Evolutionary conservation across 2,329 filamentous ascomycete genomes (phyloP).

Genomic region (Fusarium azukiicola): DNA sequence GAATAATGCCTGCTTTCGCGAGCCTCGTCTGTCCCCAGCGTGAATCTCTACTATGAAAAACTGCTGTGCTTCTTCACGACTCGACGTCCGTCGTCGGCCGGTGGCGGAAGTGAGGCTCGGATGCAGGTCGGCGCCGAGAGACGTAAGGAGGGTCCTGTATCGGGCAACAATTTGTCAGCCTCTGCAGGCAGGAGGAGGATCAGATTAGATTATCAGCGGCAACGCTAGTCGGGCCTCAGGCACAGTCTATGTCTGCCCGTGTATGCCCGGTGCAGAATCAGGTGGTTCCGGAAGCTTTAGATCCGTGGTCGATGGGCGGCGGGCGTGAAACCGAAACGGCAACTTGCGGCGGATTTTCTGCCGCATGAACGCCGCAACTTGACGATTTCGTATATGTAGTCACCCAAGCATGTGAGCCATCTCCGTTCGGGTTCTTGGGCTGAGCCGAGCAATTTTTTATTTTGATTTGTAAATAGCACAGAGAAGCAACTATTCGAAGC

Average conservation of each 20-base stretch:
- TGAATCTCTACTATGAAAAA: constrained; percentile 6
- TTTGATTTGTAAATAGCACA: neutral
- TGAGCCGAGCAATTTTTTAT: constrained; percentile 19
- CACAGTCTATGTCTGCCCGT: constrained; percentile 9
- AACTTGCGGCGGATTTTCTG: neutral
- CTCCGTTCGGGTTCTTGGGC: constrained; percentile 10
- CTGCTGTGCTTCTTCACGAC: constrained; percentile 14
- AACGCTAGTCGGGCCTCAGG: neutral
- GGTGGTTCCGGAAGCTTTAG: constrained; percentile 25
- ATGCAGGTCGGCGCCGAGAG: constrained; percentile 48
- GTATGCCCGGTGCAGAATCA: constrained; percentile 22
- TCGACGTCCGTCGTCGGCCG: constrained; percentile 4
- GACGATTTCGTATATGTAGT: neutral
- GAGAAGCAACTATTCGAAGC: neutral
- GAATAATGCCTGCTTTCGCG: constrained; percentile 28
- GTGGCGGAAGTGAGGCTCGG: constrained; percentile 40
- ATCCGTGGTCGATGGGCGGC: constrained; percentile 10
- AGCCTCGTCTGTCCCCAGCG: constrained; percentile 11
- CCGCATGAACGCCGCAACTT: constrained; percentile 15
- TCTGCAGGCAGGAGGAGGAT: constrained; percentile 33
- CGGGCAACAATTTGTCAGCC: constrained; percentile 48
- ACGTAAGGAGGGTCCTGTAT: constrained; percentile 24
- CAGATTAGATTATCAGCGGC: constrained; percentile 49
- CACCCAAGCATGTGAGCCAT: neutral
- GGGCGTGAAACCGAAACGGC: constrained; percentile 25